phyloP scores from a whole-genome alignment of 148 eudicot genomes.

The Fagopyrum tataricum region DNA sequence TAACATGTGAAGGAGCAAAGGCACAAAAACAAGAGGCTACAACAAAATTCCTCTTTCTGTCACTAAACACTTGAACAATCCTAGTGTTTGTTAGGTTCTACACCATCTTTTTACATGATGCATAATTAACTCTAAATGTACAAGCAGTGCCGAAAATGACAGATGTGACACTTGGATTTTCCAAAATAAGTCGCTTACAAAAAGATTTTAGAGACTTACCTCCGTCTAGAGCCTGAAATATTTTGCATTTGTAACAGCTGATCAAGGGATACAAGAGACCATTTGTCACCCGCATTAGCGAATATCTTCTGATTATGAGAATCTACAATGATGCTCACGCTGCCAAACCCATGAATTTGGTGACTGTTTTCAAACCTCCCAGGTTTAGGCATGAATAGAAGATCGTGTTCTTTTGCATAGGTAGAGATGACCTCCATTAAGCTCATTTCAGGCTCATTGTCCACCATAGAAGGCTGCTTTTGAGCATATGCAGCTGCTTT shows the following conservation, averaged over 20 bases:
- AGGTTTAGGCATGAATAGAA: constrained; percentile 54
- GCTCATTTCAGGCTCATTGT: constrained; percentile 34
- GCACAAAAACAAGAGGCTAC: neutral
- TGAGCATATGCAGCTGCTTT: constrained; percentile 34
- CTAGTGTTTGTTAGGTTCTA: neutral
- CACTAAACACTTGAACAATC: neutral
- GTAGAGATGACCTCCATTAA: constrained; percentile 55
- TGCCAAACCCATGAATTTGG: constrained; percentile 63
- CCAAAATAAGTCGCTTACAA: neutral
- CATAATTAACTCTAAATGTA: neutral
- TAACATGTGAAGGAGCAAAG: neutral
- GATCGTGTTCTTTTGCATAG: constrained; percentile 41
- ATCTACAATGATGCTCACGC: constrained; percentile 43
- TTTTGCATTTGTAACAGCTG: no score
- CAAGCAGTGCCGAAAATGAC: neutral
- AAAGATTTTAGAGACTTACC: neutral
- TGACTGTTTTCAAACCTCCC: constrained; percentile 52
- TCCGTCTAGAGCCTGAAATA: constrained; percentile 9
- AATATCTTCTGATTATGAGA: constrained; percentile 43
- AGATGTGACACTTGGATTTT: neutral
- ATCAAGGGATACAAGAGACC: constrained; percentile 34
- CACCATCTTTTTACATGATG: neutral
- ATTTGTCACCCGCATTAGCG: constrained; percentile 37
- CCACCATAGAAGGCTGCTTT: neutral
- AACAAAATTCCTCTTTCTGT: neutral